Evolutionary conservation across 2,329 filamentous ascomycete species (phyloP).

Genomic region (Hysterium pulicare): DNA sequence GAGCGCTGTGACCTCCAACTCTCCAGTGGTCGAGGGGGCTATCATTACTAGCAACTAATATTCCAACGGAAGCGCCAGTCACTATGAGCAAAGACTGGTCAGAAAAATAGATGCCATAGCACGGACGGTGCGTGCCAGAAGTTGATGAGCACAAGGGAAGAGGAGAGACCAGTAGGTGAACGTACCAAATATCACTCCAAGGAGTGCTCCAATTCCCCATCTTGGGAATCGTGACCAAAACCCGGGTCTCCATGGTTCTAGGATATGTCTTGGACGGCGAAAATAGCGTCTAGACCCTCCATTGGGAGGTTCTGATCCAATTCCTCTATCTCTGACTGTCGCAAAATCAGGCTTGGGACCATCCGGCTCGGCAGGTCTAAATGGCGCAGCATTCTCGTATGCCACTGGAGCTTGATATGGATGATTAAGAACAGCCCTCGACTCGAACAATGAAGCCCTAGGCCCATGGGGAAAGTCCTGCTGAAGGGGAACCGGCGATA

Average conservation of each 20-base stretch:
- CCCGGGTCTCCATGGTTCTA: conserved; percentile 17
- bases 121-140: too few relatives aligned
- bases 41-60: conserved; percentile 17
- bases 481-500: not conserved
- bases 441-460: conserved; percentile 8
- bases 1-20: conserved; percentile 13
- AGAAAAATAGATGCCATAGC: too few relatives aligned
- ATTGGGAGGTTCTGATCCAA: not conserved
- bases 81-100: too few relatives aligned
- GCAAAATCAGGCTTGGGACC: conserved; percentile 6
- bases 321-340: not conserved
- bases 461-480: not conserved
- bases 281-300: conserved; percentile 12
- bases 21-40: conserved; percentile 13
- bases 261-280: conserved; percentile 17
- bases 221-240: conserved; percentile 18
- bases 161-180: not conserved
- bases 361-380: conserved; percentile 2
- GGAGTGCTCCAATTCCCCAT: conserved; percentile 16
- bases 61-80: conserved; percentile 16
- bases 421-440: conserved; percentile 8
- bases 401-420: conserved; percentile 11
- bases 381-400: conserved; percentile 7
- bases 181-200: conserved; percentile 11
- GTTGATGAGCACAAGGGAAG: too few relatives aligned